Conservation (phyloP, 306 rosid species). For the Prunus campanulata region DNA sequence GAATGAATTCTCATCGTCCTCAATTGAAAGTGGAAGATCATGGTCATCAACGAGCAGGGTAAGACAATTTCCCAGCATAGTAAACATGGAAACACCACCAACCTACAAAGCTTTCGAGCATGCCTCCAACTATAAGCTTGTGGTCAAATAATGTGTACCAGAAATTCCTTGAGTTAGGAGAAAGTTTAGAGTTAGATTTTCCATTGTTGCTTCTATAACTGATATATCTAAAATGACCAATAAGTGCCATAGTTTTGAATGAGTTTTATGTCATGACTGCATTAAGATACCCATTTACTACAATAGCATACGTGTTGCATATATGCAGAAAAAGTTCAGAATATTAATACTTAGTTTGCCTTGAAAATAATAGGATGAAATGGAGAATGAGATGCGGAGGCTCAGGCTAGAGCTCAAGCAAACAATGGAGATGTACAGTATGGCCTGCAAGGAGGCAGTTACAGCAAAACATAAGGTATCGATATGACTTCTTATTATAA, state of each 20-base stretch:
- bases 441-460: constrained; percentile 84
- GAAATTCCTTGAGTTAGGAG: background rate
- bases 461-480: constrained; percentile 67
- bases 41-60: constrained; percentile 39
- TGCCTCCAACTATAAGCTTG: background rate
- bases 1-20: constrained; percentile 30
- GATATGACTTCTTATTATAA: background rate
- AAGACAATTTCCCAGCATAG: constrained; percentile 9
- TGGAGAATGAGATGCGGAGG: constrained; percentile 86
- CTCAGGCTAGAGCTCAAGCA: constrained; percentile 78
- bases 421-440: constrained; percentile 83
- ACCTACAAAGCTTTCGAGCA: too few species aligned
- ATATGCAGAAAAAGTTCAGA: background rate
- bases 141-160: background rate
- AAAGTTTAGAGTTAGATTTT: background rate
- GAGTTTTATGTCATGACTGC: background rate
- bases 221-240: background rate
- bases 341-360: background rate
- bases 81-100: too few species aligned
- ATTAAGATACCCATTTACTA: background rate
- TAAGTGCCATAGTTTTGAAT: background rate
- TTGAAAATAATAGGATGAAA: constrained; percentile 51
- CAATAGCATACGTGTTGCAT: background rate
- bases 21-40: constrained; percentile 41
- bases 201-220: background rate